A percentile compares a stretch with the other conserved stretches of the same genome.
phyloP scores from a whole-genome alignment of 2,329 filamentous ascomycete genomes.

The Diaporthe australafricana region DNA sequence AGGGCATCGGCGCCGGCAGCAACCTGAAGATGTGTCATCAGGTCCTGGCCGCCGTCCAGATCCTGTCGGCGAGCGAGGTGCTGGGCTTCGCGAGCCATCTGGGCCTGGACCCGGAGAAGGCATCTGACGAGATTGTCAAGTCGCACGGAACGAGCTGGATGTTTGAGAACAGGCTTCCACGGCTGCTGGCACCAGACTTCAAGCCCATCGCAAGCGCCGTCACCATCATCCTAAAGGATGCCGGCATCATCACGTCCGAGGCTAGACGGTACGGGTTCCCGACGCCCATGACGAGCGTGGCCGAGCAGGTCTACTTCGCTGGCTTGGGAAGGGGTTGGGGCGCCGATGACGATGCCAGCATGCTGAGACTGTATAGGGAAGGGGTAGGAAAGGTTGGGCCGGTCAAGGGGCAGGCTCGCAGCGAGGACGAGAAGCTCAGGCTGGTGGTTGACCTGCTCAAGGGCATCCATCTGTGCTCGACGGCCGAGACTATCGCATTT shows the following conservation, averaged over 20 bases:
- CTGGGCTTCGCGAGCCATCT: conserved; percentile 69
- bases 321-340: conserved; percentile 68
- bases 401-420: conserved; percentile 43
- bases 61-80: conserved; percentile 69
- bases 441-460: conserved; percentile 54
- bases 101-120: conserved; percentile 60
- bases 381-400: conserved; percentile 49
- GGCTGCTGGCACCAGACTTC: conserved; percentile 64
- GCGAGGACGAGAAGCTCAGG: conserved; percentile 50
- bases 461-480: conserved; percentile 57
- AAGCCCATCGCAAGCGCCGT: conserved; percentile 68
- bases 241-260: conserved; percentile 75
- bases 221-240: conserved; percentile 71
- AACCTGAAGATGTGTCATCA: conserved; percentile 75
- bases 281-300: conserved; percentile 69
- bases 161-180: conserved; percentile 68
- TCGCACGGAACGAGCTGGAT: conserved; percentile 70
- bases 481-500: conserved; percentile 57
- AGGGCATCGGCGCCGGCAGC: conserved; percentile 68
- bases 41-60: conserved; percentile 72
- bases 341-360: conserved; percentile 56
- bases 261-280: conserved; percentile 69
- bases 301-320: conserved; percentile 74
- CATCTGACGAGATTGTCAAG: conserved; percentile 56
- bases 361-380: conserved; percentile 57